A percentile compares a stretch with the other conserved stretches of the same genome.
Evolutionary conservation across 1,284 basidiomycete genomes (phyloP).

Genomic region (Athelia psychrophila): DNA sequence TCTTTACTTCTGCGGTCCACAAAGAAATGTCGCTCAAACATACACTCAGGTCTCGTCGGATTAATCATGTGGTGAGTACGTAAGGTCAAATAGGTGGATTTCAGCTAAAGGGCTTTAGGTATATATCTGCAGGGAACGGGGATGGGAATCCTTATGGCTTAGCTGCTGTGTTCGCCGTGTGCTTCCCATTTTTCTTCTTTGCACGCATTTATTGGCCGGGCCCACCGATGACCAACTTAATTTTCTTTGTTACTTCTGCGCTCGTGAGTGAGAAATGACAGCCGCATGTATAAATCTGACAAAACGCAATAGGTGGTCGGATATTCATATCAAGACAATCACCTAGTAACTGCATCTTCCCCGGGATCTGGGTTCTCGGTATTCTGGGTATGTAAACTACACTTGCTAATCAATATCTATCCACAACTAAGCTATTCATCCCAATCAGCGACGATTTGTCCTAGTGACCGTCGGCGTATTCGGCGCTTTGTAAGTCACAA

Average conservation of each 20-base stretch:
- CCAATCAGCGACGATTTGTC: slow-evolving; percentile 63
- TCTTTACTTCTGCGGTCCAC: too few relatives aligned
- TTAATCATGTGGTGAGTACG: slow-evolving; percentile 62
- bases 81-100: neutral
- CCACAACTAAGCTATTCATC: neutral
- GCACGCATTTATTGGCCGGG: slow-evolving; percentile 74
- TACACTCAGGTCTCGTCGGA: slow-evolving; percentile 45
- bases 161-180: slow-evolving; percentile 65
- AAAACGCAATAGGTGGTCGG: slow-evolving; percentile 53
- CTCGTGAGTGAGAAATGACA: slow-evolving; percentile 41
- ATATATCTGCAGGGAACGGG: slow-evolving; percentile 67
- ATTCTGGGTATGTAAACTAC: slow-evolving; percentile 51
- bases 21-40: too few relatives aligned
- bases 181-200: slow-evolving; percentile 71
- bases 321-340: slow-evolving; percentile 67
- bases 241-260: slow-evolving; percentile 70
- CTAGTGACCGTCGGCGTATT: slow-evolving; percentile 60
- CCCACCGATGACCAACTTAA: slow-evolving; percentile 68
- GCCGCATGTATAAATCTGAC: neutral
- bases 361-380: slow-evolving; percentile 59
- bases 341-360: slow-evolving; percentile 39
- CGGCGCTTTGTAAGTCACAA: slow-evolving; percentile 54
- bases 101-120: slow-evolving; percentile 41
- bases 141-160: slow-evolving; percentile 74
- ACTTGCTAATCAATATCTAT: neutral